Evolutionary conservation across 2,329 filamentous ascomycete genomes (phyloP), one percentile per base, ranked within the genome.

Genomic region (Colletotrichum sansevieriae): DNA sequence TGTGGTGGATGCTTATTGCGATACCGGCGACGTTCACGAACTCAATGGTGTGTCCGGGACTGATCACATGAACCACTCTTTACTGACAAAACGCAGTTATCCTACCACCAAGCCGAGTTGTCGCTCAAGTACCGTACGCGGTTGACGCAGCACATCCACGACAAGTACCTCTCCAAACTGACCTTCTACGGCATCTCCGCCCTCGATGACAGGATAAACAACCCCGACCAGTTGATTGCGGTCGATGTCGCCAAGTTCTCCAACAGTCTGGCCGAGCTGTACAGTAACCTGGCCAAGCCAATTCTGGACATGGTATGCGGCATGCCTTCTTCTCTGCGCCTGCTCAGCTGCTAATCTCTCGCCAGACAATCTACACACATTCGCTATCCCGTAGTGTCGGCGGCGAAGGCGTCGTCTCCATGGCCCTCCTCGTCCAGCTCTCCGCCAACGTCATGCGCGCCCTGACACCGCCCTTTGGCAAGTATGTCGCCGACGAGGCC

Each of bases 1-100:
- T 97, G 6, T 98, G 95, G 94, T 99, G 96, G 96, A 99, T 99
- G 96, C 79, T 95, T 63, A 96, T 99, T 72, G 95, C 96, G 29
- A 87, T 99, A 15, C 96, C 96, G 10, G 96, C 96, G 1, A 98
- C 96, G 0, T 98, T 98, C 78, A 99, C 96, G 46, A 99, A 99
- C 80, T 98, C 95, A 0, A 99, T 99, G 96, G 93, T 96, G 80
- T 79, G 88, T 78, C 39, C 9, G 1, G 7, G 3, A 8, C 3
- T 7, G 3, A 10, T 4, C 8, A 0, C 13, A 10, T 41, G 8
- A 10, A 46, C 54, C 10, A 12, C n/a, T 13, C n/a, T 15, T 13
- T 41, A 22, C 65, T 63, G 11, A 71, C 15, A 4, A 7, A 15
- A 49, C n/a, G 65, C 75, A 97, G 93, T 86, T 98, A 49, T 97